Percentiles rank a stretch among this genome's conserved stretches.
Conservation (phyloP, 257 asterid species). For the Primulina huaijiensis region DNA sequence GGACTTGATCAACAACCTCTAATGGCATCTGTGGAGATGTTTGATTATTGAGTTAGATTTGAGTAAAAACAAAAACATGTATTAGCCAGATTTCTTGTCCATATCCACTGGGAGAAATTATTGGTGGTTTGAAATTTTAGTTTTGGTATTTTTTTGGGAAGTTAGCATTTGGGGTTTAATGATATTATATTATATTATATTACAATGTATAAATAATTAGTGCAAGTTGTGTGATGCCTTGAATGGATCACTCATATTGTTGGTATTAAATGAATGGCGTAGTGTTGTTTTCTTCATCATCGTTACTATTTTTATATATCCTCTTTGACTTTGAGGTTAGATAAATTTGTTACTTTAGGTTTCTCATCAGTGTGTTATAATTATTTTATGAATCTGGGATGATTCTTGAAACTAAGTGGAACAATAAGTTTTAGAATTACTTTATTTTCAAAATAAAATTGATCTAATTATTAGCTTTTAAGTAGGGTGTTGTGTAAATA, state of each 20-base stretch:
- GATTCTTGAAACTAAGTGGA: neutral
- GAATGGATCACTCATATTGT: neutral
- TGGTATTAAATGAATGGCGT: neutral
- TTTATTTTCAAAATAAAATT: too few relatives aligned
- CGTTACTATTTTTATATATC: too few relatives aligned
- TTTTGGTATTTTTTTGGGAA: neutral
- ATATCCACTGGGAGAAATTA: too few relatives aligned
- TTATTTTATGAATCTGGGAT: neutral
- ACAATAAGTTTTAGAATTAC: neutral
- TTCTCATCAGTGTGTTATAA: neutral
- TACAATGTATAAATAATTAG: neutral
- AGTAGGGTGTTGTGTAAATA: too few relatives aligned
- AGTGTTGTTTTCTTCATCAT: too few relatives aligned
- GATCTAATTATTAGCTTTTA: too few relatives aligned
- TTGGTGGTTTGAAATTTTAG: neutral
- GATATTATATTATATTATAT: too few relatives aligned
- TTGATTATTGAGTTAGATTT: constrained; percentile 38
- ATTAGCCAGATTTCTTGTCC: neutral
- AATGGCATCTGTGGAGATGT: constrained; percentile 65
- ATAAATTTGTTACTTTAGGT: neutral
- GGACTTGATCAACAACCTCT: constrained; percentile 57
- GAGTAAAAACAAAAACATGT: too few relatives aligned
- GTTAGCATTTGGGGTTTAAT: neutral
- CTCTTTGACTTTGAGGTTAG: neutral
- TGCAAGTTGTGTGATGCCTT: neutral